These are phyloP conservation scores for Tilletia caries DNA, from an alignment of 1,284 basidiomycete species.

Conservation along the genomic window DNA sequence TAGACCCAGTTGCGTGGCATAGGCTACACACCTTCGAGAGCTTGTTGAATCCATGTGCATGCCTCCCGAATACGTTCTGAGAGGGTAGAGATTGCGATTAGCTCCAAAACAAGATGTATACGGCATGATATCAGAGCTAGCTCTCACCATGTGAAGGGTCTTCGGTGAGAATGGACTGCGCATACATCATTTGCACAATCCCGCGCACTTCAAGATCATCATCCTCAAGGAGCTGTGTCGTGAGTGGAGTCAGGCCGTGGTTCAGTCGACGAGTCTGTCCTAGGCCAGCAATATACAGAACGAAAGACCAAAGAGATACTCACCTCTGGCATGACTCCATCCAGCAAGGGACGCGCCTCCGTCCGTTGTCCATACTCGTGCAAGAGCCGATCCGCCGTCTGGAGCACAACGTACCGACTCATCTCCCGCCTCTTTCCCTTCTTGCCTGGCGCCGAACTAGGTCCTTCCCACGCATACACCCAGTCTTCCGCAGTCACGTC, in stretches of 20 bases:
- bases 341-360: background rate
- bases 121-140: background rate
- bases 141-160: background rate
- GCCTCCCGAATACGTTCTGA: background rate
- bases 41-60: background rate
- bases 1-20: background rate
- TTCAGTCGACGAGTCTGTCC: too few relatives aligned
- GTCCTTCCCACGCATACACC: slow-evolving; percentile 1
- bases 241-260: too few relatives aligned
- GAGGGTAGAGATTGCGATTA: background rate
- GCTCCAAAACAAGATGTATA: too few relatives aligned
- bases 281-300: background rate
- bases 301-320: background rate
- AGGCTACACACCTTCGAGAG: background rate
- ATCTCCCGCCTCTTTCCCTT: background rate
- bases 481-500: background rate
- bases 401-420: background rate
- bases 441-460: background rate
- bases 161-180: background rate
- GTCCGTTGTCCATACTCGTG: background rate
- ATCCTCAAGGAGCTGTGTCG: background rate
- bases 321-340: background rate
- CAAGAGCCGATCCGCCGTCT: background rate
- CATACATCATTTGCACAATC: background rate
- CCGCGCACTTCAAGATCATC: background rate